Percentiles rank a stretch among this genome's conserved stretches.
Evolutionary conservation across 2,329 filamentous ascomycete genomes (phyloP).

Genomic region (Pezicula carpinea): DNA sequence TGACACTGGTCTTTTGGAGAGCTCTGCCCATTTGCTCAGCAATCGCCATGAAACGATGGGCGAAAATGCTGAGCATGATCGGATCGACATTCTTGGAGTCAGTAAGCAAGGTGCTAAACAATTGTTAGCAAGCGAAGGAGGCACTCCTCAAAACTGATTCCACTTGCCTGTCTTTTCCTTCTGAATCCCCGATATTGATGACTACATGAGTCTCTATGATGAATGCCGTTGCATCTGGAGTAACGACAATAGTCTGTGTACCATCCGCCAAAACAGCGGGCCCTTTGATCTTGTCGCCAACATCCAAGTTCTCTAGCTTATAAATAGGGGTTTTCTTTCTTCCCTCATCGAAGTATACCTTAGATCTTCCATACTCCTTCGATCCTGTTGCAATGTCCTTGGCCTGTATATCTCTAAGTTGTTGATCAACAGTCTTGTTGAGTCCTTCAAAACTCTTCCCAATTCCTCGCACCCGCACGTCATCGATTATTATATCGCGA

Average conservation of each 20-base stretch:
- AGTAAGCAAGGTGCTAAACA: slow-evolving; percentile 12
- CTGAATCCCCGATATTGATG: slow-evolving; percentile 69
- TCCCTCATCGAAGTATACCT: slow-evolving; percentile 83
- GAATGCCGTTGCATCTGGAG: slow-evolving; percentile 70
- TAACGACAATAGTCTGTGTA: slow-evolving; percentile 88
- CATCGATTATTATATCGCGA: slow-evolving; percentile 84
- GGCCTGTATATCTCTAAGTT: slow-evolving; percentile 65
- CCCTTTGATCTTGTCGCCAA: slow-evolving; percentile 70
- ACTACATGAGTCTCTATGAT: slow-evolving; percentile 84
- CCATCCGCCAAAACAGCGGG: slow-evolving; percentile 85
- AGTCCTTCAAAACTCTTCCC: slow-evolving; percentile 79
- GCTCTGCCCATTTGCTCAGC: slow-evolving; percentile 80
- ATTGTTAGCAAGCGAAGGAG: background rate
- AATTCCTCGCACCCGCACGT: slow-evolving; percentile 82
- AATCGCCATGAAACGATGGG: slow-evolving; percentile 80
- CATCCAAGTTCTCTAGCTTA: slow-evolving; percentile 67
- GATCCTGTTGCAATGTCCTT: slow-evolving; percentile 37
- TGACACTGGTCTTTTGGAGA: slow-evolving; percentile 75
- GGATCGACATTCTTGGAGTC: slow-evolving; percentile 59
- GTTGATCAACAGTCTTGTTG: slow-evolving; percentile 79
- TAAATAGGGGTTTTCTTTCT: slow-evolving; percentile 76
- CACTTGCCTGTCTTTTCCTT: slow-evolving; percentile 36
- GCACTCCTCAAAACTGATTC: background rate
- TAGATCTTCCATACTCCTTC: slow-evolving; percentile 60
- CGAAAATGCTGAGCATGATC: slow-evolving; percentile 74